A percentile compares a stretch with the other conserved stretches of the same genome.
Conservation (phyloP, 768 basidiomycete genomes). For the Lentinula detonsa region DNA sequence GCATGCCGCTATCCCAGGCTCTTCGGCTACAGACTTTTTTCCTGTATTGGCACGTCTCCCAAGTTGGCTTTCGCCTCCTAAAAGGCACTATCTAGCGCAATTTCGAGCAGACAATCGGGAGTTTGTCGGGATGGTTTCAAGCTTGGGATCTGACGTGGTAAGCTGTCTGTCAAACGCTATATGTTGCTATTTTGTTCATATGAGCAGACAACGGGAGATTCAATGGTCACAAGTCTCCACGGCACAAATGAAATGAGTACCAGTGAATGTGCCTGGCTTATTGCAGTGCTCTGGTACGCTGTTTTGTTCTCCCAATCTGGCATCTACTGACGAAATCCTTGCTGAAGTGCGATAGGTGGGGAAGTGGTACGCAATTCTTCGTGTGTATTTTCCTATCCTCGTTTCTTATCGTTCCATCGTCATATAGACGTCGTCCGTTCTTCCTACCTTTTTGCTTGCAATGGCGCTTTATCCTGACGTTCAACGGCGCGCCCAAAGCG, state of each 20-base stretch:
- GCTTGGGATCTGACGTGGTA: neutral
- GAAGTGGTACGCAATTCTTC: neutral
- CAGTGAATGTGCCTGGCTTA: constrained; percentile 7
- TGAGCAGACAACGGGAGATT: neutral
- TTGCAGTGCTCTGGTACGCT: constrained; percentile 11
- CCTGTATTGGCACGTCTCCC: constrained; percentile 26
- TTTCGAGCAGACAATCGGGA: constrained; percentile 16
- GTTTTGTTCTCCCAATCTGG: neutral
- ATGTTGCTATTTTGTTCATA: neutral
- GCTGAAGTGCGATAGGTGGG: neutral
- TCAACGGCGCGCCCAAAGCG: constrained; percentile 18
- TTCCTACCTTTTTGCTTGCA: constrained; percentile 19
- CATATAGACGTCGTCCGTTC: constrained; percentile 5
- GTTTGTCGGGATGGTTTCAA: constrained; percentile 13
- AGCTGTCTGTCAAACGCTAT: neutral
- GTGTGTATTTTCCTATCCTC: no score
- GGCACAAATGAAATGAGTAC: neutral
- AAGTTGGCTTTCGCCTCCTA: constrained; percentile 21
- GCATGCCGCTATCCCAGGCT: constrained; percentile 27
- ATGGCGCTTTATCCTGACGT: constrained; percentile 21
- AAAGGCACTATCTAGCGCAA: constrained; percentile 17
- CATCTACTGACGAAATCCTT: neutral
- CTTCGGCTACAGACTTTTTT: constrained; percentile 29
- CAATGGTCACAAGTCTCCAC: neutral
- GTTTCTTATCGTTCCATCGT: neutral